These are phyloP conservation scores for Plantago coronopus DNA, from an alignment of 305 asterid species.

Conservation along the genomic window DNA sequence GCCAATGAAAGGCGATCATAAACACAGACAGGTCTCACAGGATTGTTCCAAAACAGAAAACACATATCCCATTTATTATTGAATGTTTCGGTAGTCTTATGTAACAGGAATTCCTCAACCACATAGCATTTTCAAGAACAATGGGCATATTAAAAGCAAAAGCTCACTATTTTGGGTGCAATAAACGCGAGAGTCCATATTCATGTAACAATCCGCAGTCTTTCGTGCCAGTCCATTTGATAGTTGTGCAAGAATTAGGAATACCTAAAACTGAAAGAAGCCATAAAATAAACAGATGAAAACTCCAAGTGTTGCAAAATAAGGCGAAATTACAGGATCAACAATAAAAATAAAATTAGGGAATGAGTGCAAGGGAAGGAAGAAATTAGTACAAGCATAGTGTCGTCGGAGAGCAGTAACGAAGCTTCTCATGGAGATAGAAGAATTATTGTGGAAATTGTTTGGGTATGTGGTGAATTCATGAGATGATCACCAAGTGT, in stretches of 20 bases:
- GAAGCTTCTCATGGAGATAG: constrained; percentile 42
- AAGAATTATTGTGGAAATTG: neutral
- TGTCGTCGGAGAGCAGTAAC: constrained; percentile 39
- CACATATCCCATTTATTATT: constrained; percentile 13
- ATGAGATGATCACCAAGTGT: constrained; percentile 9
- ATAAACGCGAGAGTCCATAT: constrained; percentile 23
- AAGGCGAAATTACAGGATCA: neutral
- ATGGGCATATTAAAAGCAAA: neutral
- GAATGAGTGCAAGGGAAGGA: neutral
- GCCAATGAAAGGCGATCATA: constrained; percentile 22
- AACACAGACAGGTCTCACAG: constrained; percentile 1
- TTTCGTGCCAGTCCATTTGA: constrained; percentile 32
- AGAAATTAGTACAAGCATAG: constrained; percentile 40
- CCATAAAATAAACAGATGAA: constrained; percentile 8
- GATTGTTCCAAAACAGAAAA: neutral
- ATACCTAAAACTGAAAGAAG: constrained; percentile 42
- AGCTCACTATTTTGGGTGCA: constrained; percentile 43
- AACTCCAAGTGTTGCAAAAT: neutral
- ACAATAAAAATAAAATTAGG: constrained; percentile 6
- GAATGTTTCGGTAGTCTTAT: too few relatives aligned
- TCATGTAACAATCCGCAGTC: constrained; percentile 29
- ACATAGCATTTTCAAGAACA: too few relatives aligned
- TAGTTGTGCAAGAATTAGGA: constrained; percentile 33
- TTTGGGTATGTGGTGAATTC: neutral
- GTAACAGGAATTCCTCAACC: too few relatives aligned